phyloP scores from a whole-genome alignment of 768 basidiomycete species.

The Crassisporium funariophilum region DNA sequence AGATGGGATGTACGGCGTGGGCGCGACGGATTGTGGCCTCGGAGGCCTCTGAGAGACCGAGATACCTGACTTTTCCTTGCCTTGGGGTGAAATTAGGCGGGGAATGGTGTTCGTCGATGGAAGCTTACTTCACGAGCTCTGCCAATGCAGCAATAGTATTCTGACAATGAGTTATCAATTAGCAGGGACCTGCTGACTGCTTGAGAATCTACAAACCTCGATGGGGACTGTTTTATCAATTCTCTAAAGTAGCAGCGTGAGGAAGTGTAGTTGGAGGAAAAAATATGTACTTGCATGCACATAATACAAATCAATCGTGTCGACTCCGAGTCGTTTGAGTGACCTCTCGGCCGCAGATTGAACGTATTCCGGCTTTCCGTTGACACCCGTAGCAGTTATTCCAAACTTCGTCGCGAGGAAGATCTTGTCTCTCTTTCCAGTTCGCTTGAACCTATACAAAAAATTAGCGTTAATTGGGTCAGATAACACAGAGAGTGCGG shows the following conservation, averaged over 20 bases:
- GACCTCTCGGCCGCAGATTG: conserved; percentile 36
- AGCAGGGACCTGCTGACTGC: neutral
- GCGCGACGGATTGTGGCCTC: conserved; percentile 49
- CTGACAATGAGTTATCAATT: conserved; percentile 16
- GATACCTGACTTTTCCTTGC: conserved; percentile 45
- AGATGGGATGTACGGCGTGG: conserved; percentile 49
- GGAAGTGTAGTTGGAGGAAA: neutral
- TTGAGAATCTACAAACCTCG: conserved; percentile 33
- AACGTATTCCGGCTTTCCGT: conserved; percentile 40
- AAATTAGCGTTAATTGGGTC: neutral
- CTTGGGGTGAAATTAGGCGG: conserved; percentile 2
- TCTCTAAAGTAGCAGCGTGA: too few relatives aligned
- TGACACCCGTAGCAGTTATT: conserved; percentile 12
- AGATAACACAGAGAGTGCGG: too few relatives aligned
- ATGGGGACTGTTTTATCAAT: conserved; percentile 45
- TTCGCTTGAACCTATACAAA: conserved; percentile 44
- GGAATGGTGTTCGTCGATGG: neutral
- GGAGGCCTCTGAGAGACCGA: conserved; percentile 56
- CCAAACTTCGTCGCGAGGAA: conserved; percentile 65
- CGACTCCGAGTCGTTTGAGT: conserved; percentile 40
- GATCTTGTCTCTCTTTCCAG: conserved; percentile 51
- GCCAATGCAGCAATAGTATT: conserved; percentile 48
- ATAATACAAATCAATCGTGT: conserved; percentile 45
- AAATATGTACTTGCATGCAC: conserved; percentile 34
- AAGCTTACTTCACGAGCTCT: conserved; percentile 50